Evolutionary conservation across 345 rosid species (phyloP).

Genomic region (Citrus maxima): DNA sequence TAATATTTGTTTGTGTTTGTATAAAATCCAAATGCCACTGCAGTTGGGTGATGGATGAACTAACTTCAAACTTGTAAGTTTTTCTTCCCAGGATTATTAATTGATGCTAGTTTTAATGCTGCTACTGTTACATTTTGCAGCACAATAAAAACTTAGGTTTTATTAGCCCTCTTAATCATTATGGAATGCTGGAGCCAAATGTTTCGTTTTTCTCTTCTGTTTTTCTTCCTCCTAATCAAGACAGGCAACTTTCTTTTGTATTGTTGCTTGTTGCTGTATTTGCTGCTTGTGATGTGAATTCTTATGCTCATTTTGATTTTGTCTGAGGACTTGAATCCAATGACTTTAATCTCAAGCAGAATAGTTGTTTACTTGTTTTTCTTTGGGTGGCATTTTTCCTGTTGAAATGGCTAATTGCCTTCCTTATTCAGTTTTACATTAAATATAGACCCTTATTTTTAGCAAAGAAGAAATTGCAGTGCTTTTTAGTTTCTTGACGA

Average conservation of each 20-base stretch:
- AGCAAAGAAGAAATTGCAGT: no score
- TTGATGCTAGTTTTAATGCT: not conserved
- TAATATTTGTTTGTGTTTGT: constrained; percentile 12
- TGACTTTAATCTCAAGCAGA: not conserved
- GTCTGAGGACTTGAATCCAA: not conserved
- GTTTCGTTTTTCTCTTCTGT: not conserved
- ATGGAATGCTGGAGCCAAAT: not conserved
- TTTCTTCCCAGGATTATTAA: constrained; percentile 6
- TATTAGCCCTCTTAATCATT: not conserved
- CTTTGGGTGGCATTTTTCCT: not conserved
- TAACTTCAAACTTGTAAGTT: not conserved
- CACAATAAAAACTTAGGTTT: not conserved
- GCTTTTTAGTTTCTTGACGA: no score
- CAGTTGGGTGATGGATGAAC: constrained; percentile 21
- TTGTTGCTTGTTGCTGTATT: not conserved
- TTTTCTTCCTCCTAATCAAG: not conserved
- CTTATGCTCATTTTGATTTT: not conserved
- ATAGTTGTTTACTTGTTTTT: not conserved
- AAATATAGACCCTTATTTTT: no score
- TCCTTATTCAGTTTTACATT: not conserved
- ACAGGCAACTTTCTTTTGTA: not conserved
- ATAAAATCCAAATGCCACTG: constrained; percentile 29
- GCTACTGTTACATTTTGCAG: not conserved
- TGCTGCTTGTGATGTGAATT: not conserved
- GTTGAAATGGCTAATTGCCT: not conserved